These are phyloP conservation scores for Phylloporus sp. DNA, from an alignment of 768 basidiomycete genomes.

Conservation along the genomic window DNA sequence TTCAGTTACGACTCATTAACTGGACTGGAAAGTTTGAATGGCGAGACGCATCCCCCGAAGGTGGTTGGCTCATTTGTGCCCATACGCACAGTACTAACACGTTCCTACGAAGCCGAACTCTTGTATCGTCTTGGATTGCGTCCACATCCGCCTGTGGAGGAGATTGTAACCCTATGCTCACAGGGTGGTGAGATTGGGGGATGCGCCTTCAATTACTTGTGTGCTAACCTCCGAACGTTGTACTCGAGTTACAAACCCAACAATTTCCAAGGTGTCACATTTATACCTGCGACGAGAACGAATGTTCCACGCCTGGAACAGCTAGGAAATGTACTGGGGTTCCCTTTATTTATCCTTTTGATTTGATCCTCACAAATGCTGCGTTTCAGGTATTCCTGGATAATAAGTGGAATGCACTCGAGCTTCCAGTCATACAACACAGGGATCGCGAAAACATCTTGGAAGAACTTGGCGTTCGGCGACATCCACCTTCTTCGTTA, in stretches of 20 bases:
- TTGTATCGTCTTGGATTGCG: conserved; percentile 64
- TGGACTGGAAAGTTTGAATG: conserved; percentile 69
- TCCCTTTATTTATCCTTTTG: conserved; percentile 45
- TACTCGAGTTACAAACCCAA: conserved; percentile 50
- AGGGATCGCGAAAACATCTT: conserved; percentile 43
- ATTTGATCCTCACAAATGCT: neutral
- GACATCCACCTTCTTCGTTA: conserved; percentile 57
- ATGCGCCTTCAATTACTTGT: conserved; percentile 70
- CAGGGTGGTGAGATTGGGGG: conserved; percentile 45
- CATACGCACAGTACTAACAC: neutral
- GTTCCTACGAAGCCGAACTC: conserved; percentile 64
- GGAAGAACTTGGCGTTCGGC: conserved; percentile 58
- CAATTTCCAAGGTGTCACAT: neutral
- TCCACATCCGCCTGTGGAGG: conserved; percentile 58
- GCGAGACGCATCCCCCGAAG: conserved; percentile 76
- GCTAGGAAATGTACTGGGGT: conserved; percentile 22
- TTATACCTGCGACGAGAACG: neutral
- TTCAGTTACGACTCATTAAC: conserved; percentile 76
- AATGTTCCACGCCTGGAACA: neutral
- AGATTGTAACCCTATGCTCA: conserved; percentile 65
- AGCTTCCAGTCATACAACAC: conserved; percentile 62
- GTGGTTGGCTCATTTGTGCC: conserved; percentile 34
- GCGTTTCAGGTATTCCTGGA: conserved; percentile 31
- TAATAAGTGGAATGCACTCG: conserved; percentile 48
- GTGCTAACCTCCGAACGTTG: conserved; percentile 36